phyloP scores from a whole-genome alignment of 1,284 basidiomycete species.

The Marasmius sp. region DNA sequence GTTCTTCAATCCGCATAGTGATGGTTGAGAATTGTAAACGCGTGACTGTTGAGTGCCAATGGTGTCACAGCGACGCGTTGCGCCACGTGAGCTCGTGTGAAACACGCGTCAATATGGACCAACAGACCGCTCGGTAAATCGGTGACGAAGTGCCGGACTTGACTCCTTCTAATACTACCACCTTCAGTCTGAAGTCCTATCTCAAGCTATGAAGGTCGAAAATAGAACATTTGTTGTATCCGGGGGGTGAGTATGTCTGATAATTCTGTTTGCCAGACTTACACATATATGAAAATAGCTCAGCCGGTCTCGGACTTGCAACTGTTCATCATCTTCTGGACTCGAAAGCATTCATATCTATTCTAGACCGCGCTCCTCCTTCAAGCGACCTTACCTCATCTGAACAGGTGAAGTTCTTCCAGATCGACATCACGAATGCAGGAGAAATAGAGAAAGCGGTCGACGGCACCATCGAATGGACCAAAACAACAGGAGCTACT shows the following conservation, averaged over 20 bases:
- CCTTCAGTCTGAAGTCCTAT: too few relatives aligned
- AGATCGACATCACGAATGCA: conserved; percentile 43
- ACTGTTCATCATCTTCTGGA: conserved; percentile 46
- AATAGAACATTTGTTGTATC: conserved; percentile 53
- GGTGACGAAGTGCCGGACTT: too few relatives aligned
- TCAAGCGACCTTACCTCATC: conserved; percentile 23
- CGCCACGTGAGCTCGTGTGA: neutral
- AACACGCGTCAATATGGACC: neutral
- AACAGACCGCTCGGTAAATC: too few relatives aligned
- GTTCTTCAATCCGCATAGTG: conserved; percentile 79
- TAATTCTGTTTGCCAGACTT: neutral
- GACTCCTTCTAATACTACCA: too few relatives aligned
- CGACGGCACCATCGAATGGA: conserved; percentile 41
- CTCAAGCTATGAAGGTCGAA: conserved; percentile 50
- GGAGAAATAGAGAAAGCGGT: conserved; percentile 41
- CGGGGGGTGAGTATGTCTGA: conserved; percentile 40
- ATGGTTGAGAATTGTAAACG: conserved; percentile 5
- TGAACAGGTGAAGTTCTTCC: conserved; percentile 38
- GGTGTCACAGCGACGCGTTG: neutral
- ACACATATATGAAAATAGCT: conserved; percentile 29
- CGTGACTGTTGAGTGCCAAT: neutral
- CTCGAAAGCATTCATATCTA: conserved; percentile 42
- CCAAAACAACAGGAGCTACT: conserved; percentile 37
- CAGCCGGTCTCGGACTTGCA: conserved; percentile 54
- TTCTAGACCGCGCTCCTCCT: conserved; percentile 49